Evolutionary conservation across 495 filamentous ascomycete genomes (phyloP).

Genomic region (Aspergillus leporis): DNA sequence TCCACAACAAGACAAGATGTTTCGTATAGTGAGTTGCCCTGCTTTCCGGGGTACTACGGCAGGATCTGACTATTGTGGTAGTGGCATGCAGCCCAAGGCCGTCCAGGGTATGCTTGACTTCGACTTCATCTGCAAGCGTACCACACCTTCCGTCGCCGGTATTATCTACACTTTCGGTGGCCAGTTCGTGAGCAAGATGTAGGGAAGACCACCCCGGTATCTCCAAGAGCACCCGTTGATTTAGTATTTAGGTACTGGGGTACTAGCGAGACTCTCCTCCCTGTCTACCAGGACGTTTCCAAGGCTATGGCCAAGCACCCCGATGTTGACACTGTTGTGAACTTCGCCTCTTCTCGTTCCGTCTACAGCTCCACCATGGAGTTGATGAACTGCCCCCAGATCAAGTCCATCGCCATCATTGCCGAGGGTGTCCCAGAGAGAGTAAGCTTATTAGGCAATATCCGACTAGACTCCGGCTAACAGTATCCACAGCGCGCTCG

Average conservation of each 20-base stretch:
- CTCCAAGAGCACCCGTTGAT: not conserved
- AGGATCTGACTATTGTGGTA: slow-evolving; percentile 27
- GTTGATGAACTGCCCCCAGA: slow-evolving; percentile 95
- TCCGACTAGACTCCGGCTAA: slow-evolving; percentile 20
- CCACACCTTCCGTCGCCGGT: slow-evolving; percentile 92
- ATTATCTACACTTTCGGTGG: slow-evolving; percentile 99
- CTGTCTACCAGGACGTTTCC: slow-evolving; percentile 91
- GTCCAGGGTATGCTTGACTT: slow-evolving; percentile 99
- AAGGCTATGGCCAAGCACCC: slow-evolving; percentile 97
- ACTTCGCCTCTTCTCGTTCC: slow-evolving; percentile 97
- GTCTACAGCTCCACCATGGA: slow-evolving; percentile 99
- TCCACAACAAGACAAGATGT: slow-evolving; percentile 99
- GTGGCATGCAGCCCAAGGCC: slow-evolving; percentile 93
- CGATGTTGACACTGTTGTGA: slow-evolving; percentile 96
- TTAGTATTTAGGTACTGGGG: slow-evolving; percentile 78
- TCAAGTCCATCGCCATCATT: slow-evolving; percentile 98
- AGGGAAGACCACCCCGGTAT: slow-evolving; percentile 16
- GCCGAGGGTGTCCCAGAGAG: slow-evolving; percentile 98
- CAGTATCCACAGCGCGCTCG: slow-evolving; percentile 69
- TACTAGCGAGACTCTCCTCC: slow-evolving; percentile 97
- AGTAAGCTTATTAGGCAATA: slow-evolving; percentile 52
- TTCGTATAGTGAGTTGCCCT: slow-evolving; percentile 80
- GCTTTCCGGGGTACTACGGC: slow-evolving; percentile 10
- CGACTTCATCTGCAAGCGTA: slow-evolving; percentile 99
- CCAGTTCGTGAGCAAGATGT: slow-evolving; percentile 99